Conservation (phyloP, 306 rosid species). For the Lathyrus oleraceus region DNA sequence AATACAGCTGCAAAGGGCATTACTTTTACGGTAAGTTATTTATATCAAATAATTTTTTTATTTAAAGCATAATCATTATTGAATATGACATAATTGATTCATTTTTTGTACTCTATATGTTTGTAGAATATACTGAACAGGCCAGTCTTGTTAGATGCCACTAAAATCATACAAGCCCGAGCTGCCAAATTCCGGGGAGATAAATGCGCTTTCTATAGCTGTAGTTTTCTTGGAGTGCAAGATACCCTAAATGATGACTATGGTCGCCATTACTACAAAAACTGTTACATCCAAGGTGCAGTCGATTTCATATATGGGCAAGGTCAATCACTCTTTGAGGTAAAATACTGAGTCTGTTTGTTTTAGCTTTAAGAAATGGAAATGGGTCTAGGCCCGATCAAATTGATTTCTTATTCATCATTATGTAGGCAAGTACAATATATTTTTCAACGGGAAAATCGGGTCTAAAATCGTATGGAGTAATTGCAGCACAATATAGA, state of each 20-base stretch:
- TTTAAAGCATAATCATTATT: background rate
- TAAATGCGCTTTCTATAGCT: conserved; percentile 36
- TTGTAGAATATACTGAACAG: conserved; percentile 45
- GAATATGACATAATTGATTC: too few species aligned
- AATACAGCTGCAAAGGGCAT: conserved; percentile 32
- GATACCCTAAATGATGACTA: conserved; percentile 46
- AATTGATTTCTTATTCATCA: too few species aligned
- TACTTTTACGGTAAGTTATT: conserved; percentile 8
- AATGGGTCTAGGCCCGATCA: too few species aligned
- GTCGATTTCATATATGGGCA: conserved; percentile 48
- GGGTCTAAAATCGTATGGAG: conserved; percentile 5
- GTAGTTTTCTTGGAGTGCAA: conserved; percentile 51
- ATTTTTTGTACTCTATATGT: background rate
- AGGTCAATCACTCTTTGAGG: conserved; percentile 54
- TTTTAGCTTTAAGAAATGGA: too few species aligned
- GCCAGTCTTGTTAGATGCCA: background rate
- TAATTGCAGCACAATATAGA: conserved; percentile 43
- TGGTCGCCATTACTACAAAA: conserved; percentile 51
- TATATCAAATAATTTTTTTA: too few species aligned
- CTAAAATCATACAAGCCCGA: conserved; percentile 25
- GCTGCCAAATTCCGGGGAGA: conserved; percentile 45
- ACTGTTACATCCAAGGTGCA: conserved; percentile 56
- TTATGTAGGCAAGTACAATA: conserved; percentile 34
- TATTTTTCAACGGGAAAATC: conserved; percentile 1
- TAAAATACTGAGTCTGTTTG: background rate